These are phyloP conservation scores for Aspergillus sp. DNA, from an alignment of 2,329 filamentous ascomycete genomes.

Conservation along the genomic window DNA sequence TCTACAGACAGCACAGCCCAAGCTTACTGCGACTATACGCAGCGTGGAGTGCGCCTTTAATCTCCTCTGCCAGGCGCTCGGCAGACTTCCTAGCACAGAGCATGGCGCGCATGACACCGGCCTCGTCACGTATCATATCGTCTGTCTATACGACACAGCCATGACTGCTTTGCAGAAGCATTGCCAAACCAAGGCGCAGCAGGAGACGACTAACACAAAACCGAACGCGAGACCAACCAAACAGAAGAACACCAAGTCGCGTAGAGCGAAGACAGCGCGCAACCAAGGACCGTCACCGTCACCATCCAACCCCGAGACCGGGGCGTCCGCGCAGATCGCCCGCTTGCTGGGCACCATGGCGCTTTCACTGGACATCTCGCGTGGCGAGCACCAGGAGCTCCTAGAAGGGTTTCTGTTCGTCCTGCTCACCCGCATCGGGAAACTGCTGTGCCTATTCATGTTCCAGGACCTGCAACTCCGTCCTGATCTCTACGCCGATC, in stretches of 20 bases:
- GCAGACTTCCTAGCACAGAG: constrained; percentile 14
- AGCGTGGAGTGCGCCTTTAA: constrained; percentile 17
- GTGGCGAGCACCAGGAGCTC: constrained; percentile 21
- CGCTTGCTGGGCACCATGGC: constrained; percentile 23
- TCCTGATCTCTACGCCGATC: constrained; percentile 14
- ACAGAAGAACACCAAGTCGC: constrained; percentile 8
- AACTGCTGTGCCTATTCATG: constrained; percentile 29
- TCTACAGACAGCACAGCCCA: constrained; percentile 7
- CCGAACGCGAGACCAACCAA: constrained; percentile 4
- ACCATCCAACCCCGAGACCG: constrained; percentile 5
- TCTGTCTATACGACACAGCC: constrained; percentile 23
- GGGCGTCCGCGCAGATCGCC: constrained; percentile 12
- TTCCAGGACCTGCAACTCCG: constrained; percentile 27
- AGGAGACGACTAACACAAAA: constrained; percentile 3
- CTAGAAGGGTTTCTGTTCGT: constrained; percentile 35
- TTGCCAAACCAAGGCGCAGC: constrained; percentile 12
- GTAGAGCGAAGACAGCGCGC: constrained; percentile 2
- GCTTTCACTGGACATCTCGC: constrained; percentile 16
- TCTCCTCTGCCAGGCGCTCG: constrained; percentile 18
- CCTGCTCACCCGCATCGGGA: constrained; percentile 31
- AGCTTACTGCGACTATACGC: constrained; percentile 11
- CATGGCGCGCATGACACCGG: constrained; percentile 8
- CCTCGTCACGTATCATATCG: constrained; percentile 25
- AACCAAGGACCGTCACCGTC: not conserved
- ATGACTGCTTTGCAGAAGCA: constrained; percentile 18